These are phyloP conservation scores for Penicillium coprophilum DNA, from an alignment of 495 filamentous ascomycete genomes.

Conservation along the genomic window DNA sequence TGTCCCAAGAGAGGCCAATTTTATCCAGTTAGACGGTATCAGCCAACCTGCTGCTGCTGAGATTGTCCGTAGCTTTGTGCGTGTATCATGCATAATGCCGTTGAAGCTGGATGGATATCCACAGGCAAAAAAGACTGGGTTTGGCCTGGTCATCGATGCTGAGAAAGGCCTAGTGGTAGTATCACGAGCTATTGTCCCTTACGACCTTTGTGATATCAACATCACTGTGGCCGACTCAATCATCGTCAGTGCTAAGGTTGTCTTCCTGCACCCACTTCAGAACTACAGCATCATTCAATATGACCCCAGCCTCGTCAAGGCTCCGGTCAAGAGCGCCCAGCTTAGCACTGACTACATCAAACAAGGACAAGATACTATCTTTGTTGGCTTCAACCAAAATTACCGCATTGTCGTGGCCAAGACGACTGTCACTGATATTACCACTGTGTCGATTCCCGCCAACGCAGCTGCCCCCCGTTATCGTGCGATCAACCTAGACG, in stretches of 20 bases:
- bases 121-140: slow-evolving; percentile 85
- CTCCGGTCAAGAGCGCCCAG: slow-evolving; percentile 85
- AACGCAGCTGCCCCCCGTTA: slow-evolving; percentile 91
- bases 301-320: slow-evolving; percentile 86
- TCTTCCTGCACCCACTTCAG: slow-evolving; percentile 97
- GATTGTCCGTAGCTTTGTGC: slow-evolving; percentile 90
- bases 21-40: slow-evolving; percentile 87
- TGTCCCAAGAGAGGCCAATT: slow-evolving; percentile 74
- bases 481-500: slow-evolving; percentile 93
- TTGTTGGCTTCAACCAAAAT: slow-evolving; percentile 97
- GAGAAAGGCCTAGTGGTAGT: slow-evolving; percentile 93
- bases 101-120: slow-evolving; percentile 96
- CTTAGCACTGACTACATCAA: slow-evolving; percentile 80
- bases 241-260: slow-evolving; percentile 86
- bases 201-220: slow-evolving; percentile 93
- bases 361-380: slow-evolving; percentile 86
- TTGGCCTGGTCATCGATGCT: slow-evolving; percentile 93
- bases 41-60: slow-evolving; percentile 86
- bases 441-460: slow-evolving; percentile 92
- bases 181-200: slow-evolving; percentile 89
- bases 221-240: slow-evolving; percentile 95
- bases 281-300: slow-evolving; percentile 97
- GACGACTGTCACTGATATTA: slow-evolving; percentile 95
- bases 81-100: slow-evolving; percentile 87
- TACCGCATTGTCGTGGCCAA: slow-evolving; percentile 89